Conservation (phyloP, 2,329 filamentous ascomycete species). For the Fusarium chuoi region DNA sequence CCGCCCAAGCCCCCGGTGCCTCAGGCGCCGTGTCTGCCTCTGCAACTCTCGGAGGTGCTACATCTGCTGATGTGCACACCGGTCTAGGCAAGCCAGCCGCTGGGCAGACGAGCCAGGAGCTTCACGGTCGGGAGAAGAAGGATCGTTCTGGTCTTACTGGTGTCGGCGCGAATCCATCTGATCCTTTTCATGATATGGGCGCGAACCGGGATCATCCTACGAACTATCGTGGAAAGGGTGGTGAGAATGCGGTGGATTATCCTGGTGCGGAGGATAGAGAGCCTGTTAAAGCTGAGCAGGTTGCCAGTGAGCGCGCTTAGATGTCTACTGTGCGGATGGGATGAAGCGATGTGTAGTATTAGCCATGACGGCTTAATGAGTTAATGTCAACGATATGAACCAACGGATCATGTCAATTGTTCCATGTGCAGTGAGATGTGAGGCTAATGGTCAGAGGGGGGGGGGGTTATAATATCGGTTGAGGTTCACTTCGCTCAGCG, state of each 20-base stretch:
- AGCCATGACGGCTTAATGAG: constrained; percentile 24
- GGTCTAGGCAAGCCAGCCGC: constrained; percentile 56
- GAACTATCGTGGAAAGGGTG: constrained; percentile 30
- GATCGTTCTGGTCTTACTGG: constrained; percentile 54
- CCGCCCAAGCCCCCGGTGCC: constrained; percentile 49
- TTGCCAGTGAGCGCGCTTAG: constrained; percentile 38
- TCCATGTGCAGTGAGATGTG: background rate
- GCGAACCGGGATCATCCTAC: constrained; percentile 46
- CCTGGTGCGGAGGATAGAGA: constrained; percentile 37
- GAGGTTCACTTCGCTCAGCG: rapidly evolving
- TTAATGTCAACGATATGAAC: constrained; percentile 25
- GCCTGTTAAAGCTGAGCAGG: constrained; percentile 33
- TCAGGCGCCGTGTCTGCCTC: constrained; percentile 46
- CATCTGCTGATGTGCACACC: constrained; percentile 56
- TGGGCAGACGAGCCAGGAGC: constrained; percentile 56
- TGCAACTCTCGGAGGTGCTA: constrained; percentile 56
- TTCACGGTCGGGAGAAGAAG: constrained; percentile 51
- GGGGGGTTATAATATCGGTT: background rate
- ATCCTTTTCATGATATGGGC: constrained; percentile 45
- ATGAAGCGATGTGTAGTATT: constrained; percentile 5
- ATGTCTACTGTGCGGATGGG: background rate
- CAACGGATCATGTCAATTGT: background rate
- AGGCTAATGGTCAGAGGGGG: background rate
- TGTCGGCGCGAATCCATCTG: constrained; percentile 47
- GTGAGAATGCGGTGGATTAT: constrained; percentile 30